Evolutionary conservation across 2,329 filamentous ascomycete species (phyloP).

Genomic region (Cercospora zeina): DNA sequence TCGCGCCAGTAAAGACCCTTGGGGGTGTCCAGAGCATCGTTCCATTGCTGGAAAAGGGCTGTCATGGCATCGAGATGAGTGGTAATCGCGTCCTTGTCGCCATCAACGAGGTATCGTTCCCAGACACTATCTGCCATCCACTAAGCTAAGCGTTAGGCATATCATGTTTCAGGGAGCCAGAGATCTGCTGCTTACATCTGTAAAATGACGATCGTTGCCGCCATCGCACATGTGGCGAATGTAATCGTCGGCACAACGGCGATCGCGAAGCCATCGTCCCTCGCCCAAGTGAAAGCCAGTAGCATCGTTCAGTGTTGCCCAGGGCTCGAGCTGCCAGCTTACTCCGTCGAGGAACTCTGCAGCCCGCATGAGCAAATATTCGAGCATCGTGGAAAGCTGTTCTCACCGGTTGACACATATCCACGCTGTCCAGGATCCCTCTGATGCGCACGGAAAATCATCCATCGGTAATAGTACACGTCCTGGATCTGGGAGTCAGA

Average conservation of each 20-base stretch:
- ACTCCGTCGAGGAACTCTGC: slow-evolving; percentile 49
- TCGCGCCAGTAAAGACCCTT: slow-evolving; percentile 49
- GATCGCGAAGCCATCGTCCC: slow-evolving; percentile 49
- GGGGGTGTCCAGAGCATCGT: slow-evolving; percentile 44
- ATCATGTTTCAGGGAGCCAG: too few species aligned
- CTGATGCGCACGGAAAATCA: slow-evolving; percentile 49
- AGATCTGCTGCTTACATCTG: slow-evolving; percentile 33
- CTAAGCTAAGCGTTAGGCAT: not conserved
- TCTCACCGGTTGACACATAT: slow-evolving; percentile 45
- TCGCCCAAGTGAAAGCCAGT: slow-evolving; percentile 49
- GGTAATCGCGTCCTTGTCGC: slow-evolving; percentile 40
- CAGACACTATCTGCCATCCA: slow-evolving; percentile 47
- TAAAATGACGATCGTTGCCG: slow-evolving; percentile 48
- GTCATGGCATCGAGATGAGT: slow-evolving; percentile 43
- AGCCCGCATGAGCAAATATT: not conserved
- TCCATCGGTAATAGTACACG: slow-evolving; percentile 52
- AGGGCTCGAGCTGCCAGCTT: slow-evolving; percentile 47
- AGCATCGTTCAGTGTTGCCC: slow-evolving; percentile 49
- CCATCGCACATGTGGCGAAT: slow-evolving; percentile 47
- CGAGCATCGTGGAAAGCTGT: not conserved
- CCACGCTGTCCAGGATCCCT: slow-evolving; percentile 47
- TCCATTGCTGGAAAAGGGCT: slow-evolving; percentile 43
- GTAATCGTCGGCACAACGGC: slow-evolving; percentile 49
- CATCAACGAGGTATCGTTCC: slow-evolving; percentile 47
- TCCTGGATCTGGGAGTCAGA: slow-evolving; percentile 44